These are phyloP conservation scores for Erodium maritimum DNA, from an alignment of 345 rosid species.

Conservation along the genomic window DNA sequence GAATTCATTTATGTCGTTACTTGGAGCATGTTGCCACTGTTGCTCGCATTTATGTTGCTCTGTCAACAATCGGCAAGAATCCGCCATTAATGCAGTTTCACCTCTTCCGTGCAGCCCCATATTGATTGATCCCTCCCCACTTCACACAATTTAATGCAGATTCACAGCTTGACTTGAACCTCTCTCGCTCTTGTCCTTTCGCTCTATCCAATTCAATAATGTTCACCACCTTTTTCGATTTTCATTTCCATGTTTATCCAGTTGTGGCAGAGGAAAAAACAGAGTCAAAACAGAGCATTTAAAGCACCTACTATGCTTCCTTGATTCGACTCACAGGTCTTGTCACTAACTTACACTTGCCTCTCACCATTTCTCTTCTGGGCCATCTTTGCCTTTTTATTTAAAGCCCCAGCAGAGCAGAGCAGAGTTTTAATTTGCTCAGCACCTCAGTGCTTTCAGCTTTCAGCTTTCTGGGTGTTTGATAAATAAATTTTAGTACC, in stretches of 20 bases:
- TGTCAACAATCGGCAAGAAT: slow-evolving; percentile 23
- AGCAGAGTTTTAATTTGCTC: too few species aligned
- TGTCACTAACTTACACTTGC: not conserved
- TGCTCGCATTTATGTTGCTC: slow-evolving; percentile 13
- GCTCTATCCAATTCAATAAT: not conserved
- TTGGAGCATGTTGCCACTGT: not conserved
- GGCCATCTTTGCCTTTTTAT: not conserved
- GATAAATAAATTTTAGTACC: not conserved
- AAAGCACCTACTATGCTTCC: slow-evolving; percentile 5
- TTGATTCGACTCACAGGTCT: slow-evolving; percentile 1
- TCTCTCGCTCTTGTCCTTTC: slow-evolving; percentile 40
- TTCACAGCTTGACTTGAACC: not conserved
- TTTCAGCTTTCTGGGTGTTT: too few species aligned
- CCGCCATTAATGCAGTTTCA: slow-evolving; percentile 36
- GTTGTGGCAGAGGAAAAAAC: too few species aligned
- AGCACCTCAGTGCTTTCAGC: too few species aligned
- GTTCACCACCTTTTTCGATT: not conserved
- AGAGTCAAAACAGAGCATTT: slow-evolving; percentile 10
- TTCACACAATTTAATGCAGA: not conserved
- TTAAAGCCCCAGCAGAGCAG: too few species aligned
- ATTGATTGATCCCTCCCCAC: not conserved
- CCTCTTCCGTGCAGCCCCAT: not conserved
- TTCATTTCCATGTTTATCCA: too few species aligned
- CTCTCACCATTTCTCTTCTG: not conserved
- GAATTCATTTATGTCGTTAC: not conserved